Conservation (phyloP, 2,329 filamentous ascomycete genomes). For the Alternaria triticimaculans region DNA sequence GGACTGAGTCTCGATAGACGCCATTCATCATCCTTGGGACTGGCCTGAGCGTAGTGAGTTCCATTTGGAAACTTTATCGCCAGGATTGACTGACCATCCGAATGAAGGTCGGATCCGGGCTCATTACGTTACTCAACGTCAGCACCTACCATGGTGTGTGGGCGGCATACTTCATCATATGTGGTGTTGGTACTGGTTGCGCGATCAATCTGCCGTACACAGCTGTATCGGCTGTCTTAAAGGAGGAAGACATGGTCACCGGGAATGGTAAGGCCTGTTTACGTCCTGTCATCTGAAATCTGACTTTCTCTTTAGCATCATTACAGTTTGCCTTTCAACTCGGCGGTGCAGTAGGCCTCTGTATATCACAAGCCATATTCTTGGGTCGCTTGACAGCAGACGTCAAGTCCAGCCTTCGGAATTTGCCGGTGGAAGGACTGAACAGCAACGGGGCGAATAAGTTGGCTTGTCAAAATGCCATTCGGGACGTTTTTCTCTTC, state of each 20-base stretch:
- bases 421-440: not conserved
- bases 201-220: conserved; percentile 15
- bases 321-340: not conserved
- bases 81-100: not conserved
- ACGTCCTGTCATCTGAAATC: not conserved
- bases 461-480: not conserved
- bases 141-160: conserved; percentile 1
- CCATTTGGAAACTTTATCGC: not conserved
- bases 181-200: conserved; percentile 9
- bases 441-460: not conserved
- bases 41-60: not conserved
- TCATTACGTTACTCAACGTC: conserved; percentile 3
- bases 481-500: conserved; percentile 4
- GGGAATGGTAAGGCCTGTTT: not conserved
- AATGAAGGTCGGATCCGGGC: conserved; percentile 5
- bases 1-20: not conserved
- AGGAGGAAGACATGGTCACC: not conserved
- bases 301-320: not conserved
- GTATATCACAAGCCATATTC: not conserved
- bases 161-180: conserved; percentile 9
- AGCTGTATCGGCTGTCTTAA: conserved; percentile 2
- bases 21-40: not conserved
- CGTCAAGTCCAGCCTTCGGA: not conserved
- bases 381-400: not conserved
- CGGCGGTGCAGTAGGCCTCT: not conserved